These are phyloP conservation scores for Colletotrichum sp. DNA, from an alignment of 2,329 filamentous ascomycete species.

Conservation along the genomic window DNA sequence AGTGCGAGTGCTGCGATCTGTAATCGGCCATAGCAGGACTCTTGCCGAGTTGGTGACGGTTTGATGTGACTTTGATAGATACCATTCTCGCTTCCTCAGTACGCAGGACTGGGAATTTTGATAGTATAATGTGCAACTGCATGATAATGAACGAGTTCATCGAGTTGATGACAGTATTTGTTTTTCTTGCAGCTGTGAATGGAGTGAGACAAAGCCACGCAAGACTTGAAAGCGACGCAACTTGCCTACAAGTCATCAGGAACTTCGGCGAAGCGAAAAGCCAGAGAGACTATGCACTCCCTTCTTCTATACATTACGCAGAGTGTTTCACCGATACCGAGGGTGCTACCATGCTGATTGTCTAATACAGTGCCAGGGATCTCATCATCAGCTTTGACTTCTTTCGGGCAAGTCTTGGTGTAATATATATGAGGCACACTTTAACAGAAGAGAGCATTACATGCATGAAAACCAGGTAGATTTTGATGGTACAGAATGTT, in stretches of 20 bases:
- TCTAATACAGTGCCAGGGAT: not conserved
- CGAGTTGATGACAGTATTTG: not conserved
- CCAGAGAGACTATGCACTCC: not conserved
- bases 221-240: not conserved
- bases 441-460: not conserved
- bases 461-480: not conserved
- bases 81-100: not conserved
- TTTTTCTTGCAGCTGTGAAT: fast-evolving
- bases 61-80: not conserved
- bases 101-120: not conserved
- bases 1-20: not conserved
- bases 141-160: not conserved
- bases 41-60: not conserved
- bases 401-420: not conserved
- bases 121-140: not conserved
- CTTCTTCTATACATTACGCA: not conserved
- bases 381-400: not conserved
- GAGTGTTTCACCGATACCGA: not conserved
- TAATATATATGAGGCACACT: not conserved
- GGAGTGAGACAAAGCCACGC: not conserved
- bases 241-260: too few species aligned
- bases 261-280: too few species aligned
- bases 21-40: not conserved
- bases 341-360: not conserved
- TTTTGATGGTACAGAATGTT: not conserved